A percentile compares a stretch with the other conserved stretches of the same genome.
These are phyloP conservation scores for Chondrus crispus DNA, from an alignment of 23 red algal genomes.

Conservation along the genomic window DNA sequence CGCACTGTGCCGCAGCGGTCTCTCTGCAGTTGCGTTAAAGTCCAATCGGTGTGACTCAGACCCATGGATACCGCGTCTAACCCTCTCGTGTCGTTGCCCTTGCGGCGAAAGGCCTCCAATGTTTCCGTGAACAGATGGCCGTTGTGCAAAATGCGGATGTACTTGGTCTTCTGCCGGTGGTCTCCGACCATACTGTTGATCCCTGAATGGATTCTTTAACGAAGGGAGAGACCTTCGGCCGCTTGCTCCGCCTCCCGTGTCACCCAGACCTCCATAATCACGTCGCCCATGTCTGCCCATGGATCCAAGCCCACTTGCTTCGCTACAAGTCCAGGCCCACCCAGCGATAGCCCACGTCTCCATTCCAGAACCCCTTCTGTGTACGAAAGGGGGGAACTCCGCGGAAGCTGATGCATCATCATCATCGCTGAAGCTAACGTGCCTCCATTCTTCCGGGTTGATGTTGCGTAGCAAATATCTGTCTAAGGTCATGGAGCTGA, in stretches of 20 bases:
- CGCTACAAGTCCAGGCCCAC: conserved; percentile 59
- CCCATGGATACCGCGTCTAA: not conserved
- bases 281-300: not conserved
- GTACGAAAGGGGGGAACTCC: conserved; percentile 35
- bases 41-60: not conserved
- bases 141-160: not conserved
- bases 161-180: not conserved
- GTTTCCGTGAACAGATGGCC: too few species aligned
- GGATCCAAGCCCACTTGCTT: conserved; percentile 42
- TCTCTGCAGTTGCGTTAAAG: not conserved
- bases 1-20: not conserved
- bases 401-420: conserved; percentile 43
- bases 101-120: too few species aligned
- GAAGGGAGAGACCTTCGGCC: not conserved
- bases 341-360: conserved; percentile 58
- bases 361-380: conserved; percentile 37
- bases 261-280: not conserved
- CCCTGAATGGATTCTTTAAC: not conserved
- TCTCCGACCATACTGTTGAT: not conserved
- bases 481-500: conserved; percentile 52
- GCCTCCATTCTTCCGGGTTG: conserved; percentile 67
- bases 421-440: conserved; percentile 69
- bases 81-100: not conserved
- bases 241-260: not conserved
- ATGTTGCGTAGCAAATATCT: conserved; percentile 67